Percentiles rank a stretch among this genome's conserved stretches.
Conservation (phyloP, 352 stramenopile genomes). For the Thraustochytrium striatum region DNA sequence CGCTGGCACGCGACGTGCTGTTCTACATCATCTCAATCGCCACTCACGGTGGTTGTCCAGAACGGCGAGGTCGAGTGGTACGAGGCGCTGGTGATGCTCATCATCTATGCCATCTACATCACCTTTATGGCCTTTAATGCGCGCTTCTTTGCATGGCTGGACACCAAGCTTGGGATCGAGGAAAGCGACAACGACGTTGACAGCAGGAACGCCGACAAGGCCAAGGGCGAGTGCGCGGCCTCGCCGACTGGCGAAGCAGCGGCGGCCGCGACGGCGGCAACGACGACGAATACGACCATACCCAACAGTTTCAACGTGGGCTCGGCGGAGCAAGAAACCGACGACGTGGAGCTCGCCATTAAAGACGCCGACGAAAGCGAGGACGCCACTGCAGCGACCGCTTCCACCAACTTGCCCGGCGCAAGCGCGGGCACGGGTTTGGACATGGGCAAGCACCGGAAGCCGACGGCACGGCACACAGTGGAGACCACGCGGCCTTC, state of each 20-base stretch:
- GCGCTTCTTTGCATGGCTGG: conserved; percentile 60
- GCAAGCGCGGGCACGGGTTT: background rate
- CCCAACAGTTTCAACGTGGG: background rate
- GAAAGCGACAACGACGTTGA: conserved; percentile 24
- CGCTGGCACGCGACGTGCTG: conserved; percentile 38
- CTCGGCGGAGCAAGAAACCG: background rate
- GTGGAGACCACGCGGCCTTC: conserved; percentile 19
- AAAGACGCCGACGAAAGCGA: background rate
- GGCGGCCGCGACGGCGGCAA: background rate
- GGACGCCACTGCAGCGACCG: background rate
- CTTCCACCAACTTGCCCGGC: background rate
- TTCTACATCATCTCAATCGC: conserved; percentile 50
- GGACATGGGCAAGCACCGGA: background rate
- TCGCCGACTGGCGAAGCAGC: background rate
- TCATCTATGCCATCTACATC: conserved; percentile 40
- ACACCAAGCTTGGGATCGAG: conserved; percentile 53
- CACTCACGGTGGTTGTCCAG: conserved; percentile 36
- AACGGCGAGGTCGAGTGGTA: conserved; percentile 36
- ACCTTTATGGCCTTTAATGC: conserved; percentile 46
- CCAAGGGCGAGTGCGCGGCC: background rate
- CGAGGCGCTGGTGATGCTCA: conserved; percentile 42
- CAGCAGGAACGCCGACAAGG: background rate
- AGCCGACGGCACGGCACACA: conserved; percentile 15
- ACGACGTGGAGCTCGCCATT: background rate
- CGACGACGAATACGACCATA: background rate